Base-by-base conservation (phyloP, 352 stramenopile genomes). In the Pythium aristosporum region DNA sequence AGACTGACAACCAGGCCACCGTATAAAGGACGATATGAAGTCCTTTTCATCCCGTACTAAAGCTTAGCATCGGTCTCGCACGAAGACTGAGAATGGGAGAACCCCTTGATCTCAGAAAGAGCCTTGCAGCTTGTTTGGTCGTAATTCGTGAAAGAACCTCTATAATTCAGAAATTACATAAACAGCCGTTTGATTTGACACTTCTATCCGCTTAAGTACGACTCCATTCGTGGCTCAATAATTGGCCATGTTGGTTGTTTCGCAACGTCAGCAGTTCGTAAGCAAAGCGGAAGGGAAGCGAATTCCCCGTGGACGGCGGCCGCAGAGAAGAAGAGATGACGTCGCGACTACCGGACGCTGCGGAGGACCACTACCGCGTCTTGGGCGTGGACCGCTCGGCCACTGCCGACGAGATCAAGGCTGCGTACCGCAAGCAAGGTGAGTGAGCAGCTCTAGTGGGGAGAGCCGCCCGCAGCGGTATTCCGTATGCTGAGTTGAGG, bases 371-470 rank as follows among this genome's bases (percentile, higher is more conserved):
- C 57, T 91, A 89, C 71, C 69, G 80, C 42, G 77, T 85, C 48
- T 69, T 92, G 56, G 81, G 81, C 59, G 72, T 92, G 20, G 65
- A 80, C 61, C 81, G 73, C 56, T 82, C 78, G 23, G 83, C 83
- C 21, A 77, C 76, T 13, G 76, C 77, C 6, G 77, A 90, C 16
- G 78, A 92, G 30, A 91, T 92, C 73, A 92, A 92, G 68, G 61
- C 69, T 47, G 83, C 83, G 5, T 92, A 89, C 67, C 80, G 83
- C 72, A 88, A 87, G 64, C 75, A 89, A 50, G 83, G 82, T 91
- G 46, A n/a, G 41, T 30, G 18, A 16, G 36, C 30, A 20, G 18
- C 42, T 48, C 15, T 2, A 25, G 4, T 43, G 3, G 11, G 37
- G 16, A 18, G 37, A 43, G 37, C 3, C 16, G 11, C 37, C 4